These are phyloP conservation scores for Thielaviopsis cerberus DNA, from an alignment of 2,329 filamentous ascomycete species.

Conservation along the genomic window DNA sequence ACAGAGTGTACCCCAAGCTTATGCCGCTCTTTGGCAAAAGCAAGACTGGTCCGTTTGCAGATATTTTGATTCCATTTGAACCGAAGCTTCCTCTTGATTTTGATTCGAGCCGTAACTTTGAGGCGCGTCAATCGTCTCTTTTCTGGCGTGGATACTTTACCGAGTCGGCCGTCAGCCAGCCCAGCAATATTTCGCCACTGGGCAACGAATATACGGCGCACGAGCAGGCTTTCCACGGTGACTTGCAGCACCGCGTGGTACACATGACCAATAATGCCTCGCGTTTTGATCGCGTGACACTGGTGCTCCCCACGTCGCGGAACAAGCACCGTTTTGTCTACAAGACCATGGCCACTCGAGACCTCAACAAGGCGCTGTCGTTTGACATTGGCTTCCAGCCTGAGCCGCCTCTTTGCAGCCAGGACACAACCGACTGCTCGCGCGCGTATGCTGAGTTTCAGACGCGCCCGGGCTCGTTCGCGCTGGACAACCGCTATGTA, in stretches of 20 bases:
- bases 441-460: constrained; percentile 34
- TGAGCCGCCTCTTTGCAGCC: constrained; percentile 1
- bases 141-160: constrained; percentile 47
- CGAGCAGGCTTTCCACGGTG: constrained; percentile 40
- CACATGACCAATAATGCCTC: constrained; percentile 46
- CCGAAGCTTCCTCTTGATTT: constrained; percentile 14
- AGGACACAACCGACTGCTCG: constrained; percentile 21
- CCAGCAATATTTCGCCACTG: constrained; percentile 1
- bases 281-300: constrained; percentile 30
- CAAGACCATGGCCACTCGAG: not conserved
- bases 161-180: not conserved
- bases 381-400: constrained; percentile 18
- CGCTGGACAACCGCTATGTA: constrained; percentile 39
- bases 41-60: constrained; percentile 53
- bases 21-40: constrained; percentile 60
- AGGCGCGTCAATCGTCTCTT: constrained; percentile 42
- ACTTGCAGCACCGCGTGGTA: constrained; percentile 54
- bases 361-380: constrained; percentile 24
- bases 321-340: constrained; percentile 19
- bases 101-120: constrained; percentile 30
- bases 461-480: not conserved
- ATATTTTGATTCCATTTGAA: constrained; percentile 52
- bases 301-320: constrained; percentile 30
- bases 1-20: constrained; percentile 44
- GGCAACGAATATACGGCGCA: constrained; percentile 31